Percentiles rank a stretch among this genome's conserved stretches.
Conservation (phyloP, 129 eudicot genomes). For the Chrysanthemum makinoi region DNA sequence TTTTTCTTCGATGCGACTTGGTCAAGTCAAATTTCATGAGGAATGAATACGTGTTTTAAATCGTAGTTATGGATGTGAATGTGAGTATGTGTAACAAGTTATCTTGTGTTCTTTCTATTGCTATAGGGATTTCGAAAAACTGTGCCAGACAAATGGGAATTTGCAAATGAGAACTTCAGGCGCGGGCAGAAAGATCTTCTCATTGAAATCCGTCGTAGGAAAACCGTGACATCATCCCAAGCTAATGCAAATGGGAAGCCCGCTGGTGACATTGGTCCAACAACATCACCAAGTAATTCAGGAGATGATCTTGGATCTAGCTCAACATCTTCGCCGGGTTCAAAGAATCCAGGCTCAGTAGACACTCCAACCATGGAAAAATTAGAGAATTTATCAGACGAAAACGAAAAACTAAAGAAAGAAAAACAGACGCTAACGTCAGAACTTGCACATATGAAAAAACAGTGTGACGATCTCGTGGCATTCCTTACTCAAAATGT, state of each 20-base stretch:
- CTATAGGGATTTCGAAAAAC: constrained; percentile 75
- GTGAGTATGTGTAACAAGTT: too few relatives aligned
- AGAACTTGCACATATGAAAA: constrained; percentile 64
- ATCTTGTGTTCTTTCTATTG: neutral
- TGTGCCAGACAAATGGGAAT: constrained; percentile 93
- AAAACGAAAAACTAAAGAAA: constrained; percentile 59
- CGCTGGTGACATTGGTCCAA: constrained; percentile 13
- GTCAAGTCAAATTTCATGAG: neutral
- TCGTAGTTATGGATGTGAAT: neutral
- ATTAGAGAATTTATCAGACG: constrained; percentile 45
- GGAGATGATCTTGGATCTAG: constrained; percentile 63
- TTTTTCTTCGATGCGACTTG: too few relatives aligned
- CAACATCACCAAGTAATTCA: constrained; percentile 47
- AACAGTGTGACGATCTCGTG: constrained; percentile 63
- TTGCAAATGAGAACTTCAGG: constrained; percentile 74
- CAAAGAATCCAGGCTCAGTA: constrained; percentile 51
- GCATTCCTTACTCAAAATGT: constrained; percentile 43
- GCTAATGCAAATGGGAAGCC: constrained; percentile 33
- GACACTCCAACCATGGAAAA: constrained; percentile 47
- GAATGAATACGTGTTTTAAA: neutral
- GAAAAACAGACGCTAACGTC: constrained; percentile 51
- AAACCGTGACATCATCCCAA: constrained; percentile 31
- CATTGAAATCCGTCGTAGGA: constrained; percentile 61
- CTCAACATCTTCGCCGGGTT: constrained; percentile 69
- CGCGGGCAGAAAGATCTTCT: constrained; percentile 65